Evolutionary conservation across 73 alveolate genomes (phyloP), one percentile per base, ranked within the genome.

Genomic region (Paramecium biaurelia): DNA sequence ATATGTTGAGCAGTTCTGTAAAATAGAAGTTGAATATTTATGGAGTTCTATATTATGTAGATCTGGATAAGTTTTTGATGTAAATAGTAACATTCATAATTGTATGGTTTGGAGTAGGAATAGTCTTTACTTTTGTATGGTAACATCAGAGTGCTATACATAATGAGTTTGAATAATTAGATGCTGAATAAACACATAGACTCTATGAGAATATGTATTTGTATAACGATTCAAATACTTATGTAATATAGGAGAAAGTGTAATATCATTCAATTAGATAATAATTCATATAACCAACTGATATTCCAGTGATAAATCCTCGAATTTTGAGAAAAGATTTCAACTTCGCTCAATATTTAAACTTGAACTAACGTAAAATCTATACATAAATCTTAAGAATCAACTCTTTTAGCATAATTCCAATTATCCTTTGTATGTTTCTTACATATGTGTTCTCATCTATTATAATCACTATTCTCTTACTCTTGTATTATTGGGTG

Each of bases 21-120:
- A 63, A 63, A 4, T 9, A 63, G 47, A 30, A 63, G 1, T n/a
- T 72, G 35, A 72, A 72, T n/a, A 72, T 72, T 1, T 72, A 72
- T 35, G 70, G 72, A 43, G 74, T 79, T 0, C 34, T 79, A 20
- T 38, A 79, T 45, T 79, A 43, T 45, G 90, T 79, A n/a, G 90
- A 79, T 79, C 74, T 79, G 11, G 90, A 79, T 79, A 79, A 45
- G 28, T 47, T 79, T 15, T 34, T 47, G 7, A 79, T 79, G 90
- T n/a, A 43, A 47, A 41, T 42, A 10, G 49, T 45, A 49, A 41
- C 56, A 43, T 79, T 79, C 32, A 47, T 41, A 23, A 30, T 79
- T 18, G 30, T 23, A 1, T 79, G 90, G 90, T 24, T 24, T 45
- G 37, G 45, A 4, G 30, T 45, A 43, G 90, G 90, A 20, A 14